Base-by-base conservation (phyloP, 2,329 filamentous ascomycete species). In the Mycosphaerelloides madeirae region DNA sequence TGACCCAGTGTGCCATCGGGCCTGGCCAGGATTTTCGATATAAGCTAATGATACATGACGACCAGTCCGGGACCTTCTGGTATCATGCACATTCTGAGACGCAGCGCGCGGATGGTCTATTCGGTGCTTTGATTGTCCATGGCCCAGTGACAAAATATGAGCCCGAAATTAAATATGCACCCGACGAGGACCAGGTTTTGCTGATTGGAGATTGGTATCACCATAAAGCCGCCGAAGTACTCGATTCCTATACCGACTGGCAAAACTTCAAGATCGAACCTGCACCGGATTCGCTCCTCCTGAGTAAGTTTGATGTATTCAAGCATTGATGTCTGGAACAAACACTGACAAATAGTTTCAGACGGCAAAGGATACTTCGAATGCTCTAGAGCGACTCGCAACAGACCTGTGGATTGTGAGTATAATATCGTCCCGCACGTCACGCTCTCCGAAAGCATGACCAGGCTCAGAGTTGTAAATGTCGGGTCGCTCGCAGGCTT, bases 161-260 rank as follows among this genome's bases (percentile, higher is more conserved):
- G 6, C 19, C 12, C 6, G 7, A 6, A 8, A 6, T 9, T 13
- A 31, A 31, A 25, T 67, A 6, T 14, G 29, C 31, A 7, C 12
- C 36, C 13, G 16, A 68, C 4, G 60, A 67, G 29, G 72, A 74
- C 31, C 38, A 70, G 7, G 46, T 75, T 12, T 57, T 75, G 18
- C 54, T 75, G 13, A 60, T 74, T 31, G 70, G 71, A 6, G 72
- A 75, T 49, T 74, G 71, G 71, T 75, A 74, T 52, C 71, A 74
- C 53, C 60, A 62, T 6, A 54, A 61, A 16, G 65, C 68, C 1
- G 45, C 52, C 3, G 62, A 73, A n/a, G 62, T 72, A 14, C 53
- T 72, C 8, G 60, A 54, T 3, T 72, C 69, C 67, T 74, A 71
- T 44, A 63, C 66, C 49, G 63, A 64, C 18, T 57, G 66, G 11